Evolutionary conservation across 805 yeast genomes (phyloP), one percentile per base, ranked within the genome.

Genomic region (Clavispora vitiphila): DNA sequence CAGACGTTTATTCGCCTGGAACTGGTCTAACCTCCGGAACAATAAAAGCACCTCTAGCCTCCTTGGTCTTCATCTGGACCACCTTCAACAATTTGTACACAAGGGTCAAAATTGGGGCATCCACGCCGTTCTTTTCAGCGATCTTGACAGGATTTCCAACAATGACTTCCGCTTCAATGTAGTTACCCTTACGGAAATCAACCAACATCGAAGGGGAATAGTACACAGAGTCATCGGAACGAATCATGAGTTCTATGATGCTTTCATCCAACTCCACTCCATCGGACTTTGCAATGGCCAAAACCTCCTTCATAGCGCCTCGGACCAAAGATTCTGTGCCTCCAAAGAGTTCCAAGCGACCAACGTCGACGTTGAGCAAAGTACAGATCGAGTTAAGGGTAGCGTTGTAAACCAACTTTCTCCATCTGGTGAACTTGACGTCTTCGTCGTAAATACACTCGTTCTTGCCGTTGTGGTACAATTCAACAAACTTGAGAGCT

Each of bases 321-420:
- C 47, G 29, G 8, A 55, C 51, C 8, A 57, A 24, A 5, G 54
- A 41, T 10, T 56, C 58, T 7, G 50, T 23, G 16, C 56, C 56
- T 1, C 58, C 61, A 16, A 43, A 45, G 5, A 46, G 39, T 16
- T 55, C 57, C 36, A 62, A 34, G 38, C 84, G 68, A 15, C 82
- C 84, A n/a, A 74, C 69, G 50, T 81, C 87, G 8, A 78, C 59
- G 11, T 74, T 74, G 2, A 82, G 74, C 36, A 82, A 57, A 0
- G 86, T 78, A 45, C 83, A 71, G 5, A 76, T 62, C 6, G 89
- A 73, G 62, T 85, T 85, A 55, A 80, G 66, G 1, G 82, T 65
- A 16, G 86, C 81, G 57, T 84, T 85, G 64, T 83, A 84, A 11
- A 85, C 71, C 47, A 85, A 69, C 57, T 85, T 85, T 42, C 71